Conservation (phyloP, 805 yeast genomes). For the Hermanozyma aechmeae region DNA sequence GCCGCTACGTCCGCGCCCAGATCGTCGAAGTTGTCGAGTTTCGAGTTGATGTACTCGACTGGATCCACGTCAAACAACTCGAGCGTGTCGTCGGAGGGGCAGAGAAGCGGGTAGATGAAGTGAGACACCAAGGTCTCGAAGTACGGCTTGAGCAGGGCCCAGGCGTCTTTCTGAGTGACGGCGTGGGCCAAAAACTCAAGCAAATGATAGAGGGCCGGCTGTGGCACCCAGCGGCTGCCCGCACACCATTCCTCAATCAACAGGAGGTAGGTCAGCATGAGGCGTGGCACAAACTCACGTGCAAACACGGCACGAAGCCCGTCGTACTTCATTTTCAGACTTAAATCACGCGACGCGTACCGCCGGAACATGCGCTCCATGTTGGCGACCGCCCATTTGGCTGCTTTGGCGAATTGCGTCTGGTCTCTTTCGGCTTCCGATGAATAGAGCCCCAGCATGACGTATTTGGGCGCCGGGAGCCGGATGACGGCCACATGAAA, state of each 20-base stretch:
- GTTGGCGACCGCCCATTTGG: constrained; percentile 80
- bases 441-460: too few relatives aligned
- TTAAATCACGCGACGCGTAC: constrained; percentile 45
- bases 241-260: constrained; percentile 70
- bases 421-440: constrained; percentile 23
- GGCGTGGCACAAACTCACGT: constrained; percentile 60
- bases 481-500: constrained; percentile 64
- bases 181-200: constrained; percentile 47
- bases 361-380: constrained; percentile 61
- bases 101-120: constrained; percentile 66
- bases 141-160: constrained; percentile 61
- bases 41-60: constrained; percentile 72
- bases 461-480: constrained; percentile 47
- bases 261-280: constrained; percentile 52
- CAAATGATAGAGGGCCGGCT: constrained; percentile 54
- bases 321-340: constrained; percentile 40
- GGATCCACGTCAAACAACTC: constrained; percentile 83
- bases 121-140: constrained; percentile 56
- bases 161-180: constrained; percentile 43
- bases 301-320: constrained; percentile 50
- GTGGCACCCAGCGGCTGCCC: constrained; percentile 58
- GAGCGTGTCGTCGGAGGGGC: constrained; percentile 58
- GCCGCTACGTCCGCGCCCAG: constrained; percentile 67
- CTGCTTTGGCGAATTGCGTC: constrained; percentile 62
- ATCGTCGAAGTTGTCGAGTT: constrained; percentile 48